These are phyloP conservation scores for Rhynchospora breviuscula DNA, from an alignment of 176 grass and related monocot species.

Conservation along the genomic window DNA sequence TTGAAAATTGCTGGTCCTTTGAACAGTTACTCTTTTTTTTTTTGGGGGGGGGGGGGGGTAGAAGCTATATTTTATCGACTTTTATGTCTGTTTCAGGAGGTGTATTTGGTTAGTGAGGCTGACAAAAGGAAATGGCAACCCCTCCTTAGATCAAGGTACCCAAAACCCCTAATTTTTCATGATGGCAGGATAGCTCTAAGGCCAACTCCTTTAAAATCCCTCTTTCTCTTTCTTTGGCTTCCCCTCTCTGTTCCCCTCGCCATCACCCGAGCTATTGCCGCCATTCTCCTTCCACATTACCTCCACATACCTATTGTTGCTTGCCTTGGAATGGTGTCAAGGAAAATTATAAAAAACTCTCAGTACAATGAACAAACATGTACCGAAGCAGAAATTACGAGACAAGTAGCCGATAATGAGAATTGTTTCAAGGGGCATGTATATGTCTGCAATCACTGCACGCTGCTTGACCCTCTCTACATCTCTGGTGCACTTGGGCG, in stretches of 20 bases:
- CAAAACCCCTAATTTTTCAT: conserved; percentile 71
- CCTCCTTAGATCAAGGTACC: conserved; percentile 37
- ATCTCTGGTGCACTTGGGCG: conserved; percentile 17
- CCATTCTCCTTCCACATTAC: conserved; percentile 36
- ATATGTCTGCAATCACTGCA: conserved; percentile 79
- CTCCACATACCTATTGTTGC: conserved; percentile 41
- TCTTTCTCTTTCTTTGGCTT: conserved; percentile 62
- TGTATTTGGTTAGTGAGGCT: conserved; percentile 37
- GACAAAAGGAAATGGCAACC: conserved; percentile 26
- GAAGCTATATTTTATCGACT: no score
- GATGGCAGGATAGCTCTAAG: conserved; percentile 72
- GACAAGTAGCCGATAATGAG: neutral
- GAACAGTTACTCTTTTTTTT: no score
- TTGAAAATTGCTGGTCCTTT: no score
- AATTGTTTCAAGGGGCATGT: neutral
- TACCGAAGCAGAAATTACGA: neutral
- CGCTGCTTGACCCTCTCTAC: conserved; percentile 63
- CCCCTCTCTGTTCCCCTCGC: conserved; percentile 41
- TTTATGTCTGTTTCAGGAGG: conserved; percentile 34
- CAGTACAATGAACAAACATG: neutral
- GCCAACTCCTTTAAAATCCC: conserved; percentile 39
- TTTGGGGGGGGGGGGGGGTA: no score
- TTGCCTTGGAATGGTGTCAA: conserved; percentile 45
- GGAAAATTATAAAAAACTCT: conserved; percentile 12
- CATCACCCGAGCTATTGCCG: conserved; percentile 26